Conservation (phyloP, 257 asterid species). For the Capsicum chinense region DNA sequence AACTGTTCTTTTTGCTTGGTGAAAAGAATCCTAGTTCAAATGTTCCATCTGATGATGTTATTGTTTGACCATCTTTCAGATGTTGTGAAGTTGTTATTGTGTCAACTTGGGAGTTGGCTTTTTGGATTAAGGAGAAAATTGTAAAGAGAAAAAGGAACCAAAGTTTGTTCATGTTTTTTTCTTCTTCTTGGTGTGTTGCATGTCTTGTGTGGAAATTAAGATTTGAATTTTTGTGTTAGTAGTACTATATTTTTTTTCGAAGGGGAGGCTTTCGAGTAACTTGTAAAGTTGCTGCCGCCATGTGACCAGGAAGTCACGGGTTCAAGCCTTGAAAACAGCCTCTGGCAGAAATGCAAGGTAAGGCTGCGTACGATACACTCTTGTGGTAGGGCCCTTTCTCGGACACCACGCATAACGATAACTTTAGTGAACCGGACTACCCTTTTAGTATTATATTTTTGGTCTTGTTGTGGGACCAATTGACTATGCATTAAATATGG, state of each 20-base stretch:
- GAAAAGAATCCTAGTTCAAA: constrained; percentile 33
- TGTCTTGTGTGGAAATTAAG: neutral
- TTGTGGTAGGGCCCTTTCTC: no score
- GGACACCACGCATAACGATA: no score
- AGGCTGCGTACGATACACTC: no score
- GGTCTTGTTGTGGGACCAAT: no score
- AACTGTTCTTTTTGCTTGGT: neutral
- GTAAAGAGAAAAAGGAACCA: constrained; percentile 10
- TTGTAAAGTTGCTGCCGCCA: no score
- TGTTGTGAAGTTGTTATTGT: constrained; percentile 6
- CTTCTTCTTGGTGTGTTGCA: neutral
- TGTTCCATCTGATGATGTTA: constrained; percentile 24
- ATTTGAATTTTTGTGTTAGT: neutral
- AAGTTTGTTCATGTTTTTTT: neutral
- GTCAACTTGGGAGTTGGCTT: neutral
- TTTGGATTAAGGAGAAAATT: neutral
- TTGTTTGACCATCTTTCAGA: constrained; percentile 26
- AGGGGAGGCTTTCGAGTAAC: no score
- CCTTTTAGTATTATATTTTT: neutral
- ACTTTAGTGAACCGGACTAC: no score
- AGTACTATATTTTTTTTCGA: no score
- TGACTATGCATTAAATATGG: no score
- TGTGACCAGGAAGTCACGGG: no score
- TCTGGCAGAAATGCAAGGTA: no score
- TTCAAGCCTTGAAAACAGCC: no score